Percentiles rank a stretch among this genome's conserved stretches.
Conservation (phyloP, 139 green algal species). For the Ettlia oleoabundans region DNA sequence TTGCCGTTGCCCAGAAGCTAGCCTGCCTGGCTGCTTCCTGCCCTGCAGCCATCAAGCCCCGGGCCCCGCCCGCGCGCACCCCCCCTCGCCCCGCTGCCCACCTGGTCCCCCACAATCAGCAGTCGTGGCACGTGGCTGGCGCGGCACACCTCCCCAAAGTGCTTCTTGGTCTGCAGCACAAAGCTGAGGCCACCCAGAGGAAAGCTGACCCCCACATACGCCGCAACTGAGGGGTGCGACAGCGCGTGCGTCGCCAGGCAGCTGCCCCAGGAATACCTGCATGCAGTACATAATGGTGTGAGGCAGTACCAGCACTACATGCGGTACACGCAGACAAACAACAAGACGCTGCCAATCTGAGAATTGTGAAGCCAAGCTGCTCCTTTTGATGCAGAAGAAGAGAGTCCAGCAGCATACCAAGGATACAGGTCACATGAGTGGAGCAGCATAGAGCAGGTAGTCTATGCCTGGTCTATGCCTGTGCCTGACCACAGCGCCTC, state of each 20-base stretch:
- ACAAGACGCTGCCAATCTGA: too few relatives aligned
- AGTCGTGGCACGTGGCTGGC: slow-evolving; percentile 32
- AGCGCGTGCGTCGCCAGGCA: slow-evolving; percentile 44
- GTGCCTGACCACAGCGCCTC: neutral
- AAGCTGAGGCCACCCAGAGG: slow-evolving; percentile 35
- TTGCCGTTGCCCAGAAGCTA: too few relatives aligned
- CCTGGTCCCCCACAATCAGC: slow-evolving; percentile 35
- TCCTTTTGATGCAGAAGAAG: too few relatives aligned
- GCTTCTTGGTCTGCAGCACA: slow-evolving; percentile 31
- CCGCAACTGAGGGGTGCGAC: slow-evolving; percentile 25
- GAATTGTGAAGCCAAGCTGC: too few relatives aligned
- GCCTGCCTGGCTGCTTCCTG: too few relatives aligned
- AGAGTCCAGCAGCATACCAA: too few relatives aligned
- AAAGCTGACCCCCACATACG: slow-evolving; percentile 34
- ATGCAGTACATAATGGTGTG: neutral
- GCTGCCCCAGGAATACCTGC: slow-evolving; percentile 50
- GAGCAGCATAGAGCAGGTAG: too few relatives aligned
- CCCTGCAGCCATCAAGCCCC: too few relatives aligned
- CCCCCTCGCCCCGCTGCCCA: neutral
- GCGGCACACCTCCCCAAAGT: slow-evolving; percentile 23
- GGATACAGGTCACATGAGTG: too few relatives aligned
- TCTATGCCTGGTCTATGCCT: too few relatives aligned
- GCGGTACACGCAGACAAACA: neutral
- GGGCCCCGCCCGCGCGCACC: too few relatives aligned
- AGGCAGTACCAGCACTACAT: neutral